phyloP scores from a whole-genome alignment of 1,284 basidiomycete genomes.

The Pseudozyma hubeiensis region DNA sequence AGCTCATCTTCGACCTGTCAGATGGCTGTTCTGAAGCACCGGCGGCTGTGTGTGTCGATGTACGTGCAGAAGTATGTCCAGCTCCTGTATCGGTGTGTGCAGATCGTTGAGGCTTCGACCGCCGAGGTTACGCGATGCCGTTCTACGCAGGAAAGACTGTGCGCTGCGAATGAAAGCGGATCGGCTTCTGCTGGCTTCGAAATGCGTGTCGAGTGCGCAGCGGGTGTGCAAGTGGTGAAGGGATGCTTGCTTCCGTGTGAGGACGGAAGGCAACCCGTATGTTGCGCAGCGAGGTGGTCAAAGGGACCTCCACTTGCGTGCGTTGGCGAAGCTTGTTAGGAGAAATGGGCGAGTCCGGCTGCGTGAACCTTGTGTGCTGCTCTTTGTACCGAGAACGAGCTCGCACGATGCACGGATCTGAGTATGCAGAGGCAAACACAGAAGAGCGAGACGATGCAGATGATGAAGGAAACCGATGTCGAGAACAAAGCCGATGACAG shows the following conservation, averaged over 20 bases:
- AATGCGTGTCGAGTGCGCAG: too few relatives aligned
- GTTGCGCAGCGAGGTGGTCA: slow-evolving; percentile 1
- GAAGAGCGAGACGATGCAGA: background rate
- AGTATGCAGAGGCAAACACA: background rate
- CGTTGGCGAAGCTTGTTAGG: background rate
- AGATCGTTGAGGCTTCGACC: background rate
- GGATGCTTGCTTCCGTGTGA: background rate
- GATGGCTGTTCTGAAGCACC: background rate
- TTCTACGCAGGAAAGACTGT: background rate
- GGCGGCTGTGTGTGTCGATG: too few relatives aligned
- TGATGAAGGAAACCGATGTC: background rate
- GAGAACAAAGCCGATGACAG: background rate
- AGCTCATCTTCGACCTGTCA: slow-evolving; percentile 27
- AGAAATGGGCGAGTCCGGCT: background rate
- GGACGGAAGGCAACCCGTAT: background rate
- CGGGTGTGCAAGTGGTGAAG: background rate
- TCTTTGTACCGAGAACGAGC: background rate
- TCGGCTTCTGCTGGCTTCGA: background rate
- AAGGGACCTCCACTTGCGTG: slow-evolving; percentile 9
- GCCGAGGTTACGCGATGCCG: background rate
- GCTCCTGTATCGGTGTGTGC: too few relatives aligned
- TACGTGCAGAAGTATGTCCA: too few relatives aligned
- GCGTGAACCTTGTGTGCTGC: slow-evolving; percentile 5
- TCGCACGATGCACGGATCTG: background rate
- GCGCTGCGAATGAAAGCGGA: background rate